Evolutionary conservation across 208 protist genomes (phyloP), one percentile per base, ranked within the genome.

Genomic region (Histomonas meleagridis): DNA sequence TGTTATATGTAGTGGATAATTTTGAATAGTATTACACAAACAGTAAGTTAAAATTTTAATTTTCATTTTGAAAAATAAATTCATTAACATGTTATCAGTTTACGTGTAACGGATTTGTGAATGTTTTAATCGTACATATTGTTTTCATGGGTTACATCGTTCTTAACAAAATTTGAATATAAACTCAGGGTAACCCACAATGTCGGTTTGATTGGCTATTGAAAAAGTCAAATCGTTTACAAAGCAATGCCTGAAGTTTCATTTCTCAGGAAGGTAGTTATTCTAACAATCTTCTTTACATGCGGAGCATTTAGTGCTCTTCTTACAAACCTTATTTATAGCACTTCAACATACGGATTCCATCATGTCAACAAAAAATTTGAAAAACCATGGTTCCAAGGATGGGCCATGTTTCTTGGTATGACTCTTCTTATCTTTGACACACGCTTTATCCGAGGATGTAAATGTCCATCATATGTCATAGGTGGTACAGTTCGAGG

Each of bases 171-270:
- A n/a, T n/a, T n/a, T n/a, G n/a, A n/a, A n/a, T n/a, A n/a, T n/a
- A n/a, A n/a, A n/a, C n/a, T n/a, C n/a, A n/a, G n/a, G n/a, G n/a
- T n/a, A n/a, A n/a, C n/a, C n/a, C n/a, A n/a, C n/a, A n/a, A n/a
- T n/a, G n/a, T n/a, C n/a, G n/a, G n/a, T n/a, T n/a, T n/a, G n/a
- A n/a, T n/a, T n/a, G n/a, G n/a, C n/a, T n/a, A n/a, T n/a, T n/a
- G n/a, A n/a, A n/a, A n/a, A n/a, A n/a, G n/a, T n/a, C n/a, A n/a
- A n/a, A n/a, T n/a, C n/a, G n/a, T n/a, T n/a, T n/a, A n/a, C n/a
- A n/a, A n/a, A n/a, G n/a, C n/a, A 76, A 81, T 81, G 70, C 40
- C 40, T 32, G 70, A 81, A 81, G 43, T 23, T 38, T 81, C 70
- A n/a, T 81, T 81, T 12, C 3, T 23, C n/a, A 46, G 23, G n/a